A percentile compares a stretch with the other conserved stretches of the same genome.
Conservation (phyloP, 495 filamentous ascomycete species). For the Penicillium argentinense region DNA sequence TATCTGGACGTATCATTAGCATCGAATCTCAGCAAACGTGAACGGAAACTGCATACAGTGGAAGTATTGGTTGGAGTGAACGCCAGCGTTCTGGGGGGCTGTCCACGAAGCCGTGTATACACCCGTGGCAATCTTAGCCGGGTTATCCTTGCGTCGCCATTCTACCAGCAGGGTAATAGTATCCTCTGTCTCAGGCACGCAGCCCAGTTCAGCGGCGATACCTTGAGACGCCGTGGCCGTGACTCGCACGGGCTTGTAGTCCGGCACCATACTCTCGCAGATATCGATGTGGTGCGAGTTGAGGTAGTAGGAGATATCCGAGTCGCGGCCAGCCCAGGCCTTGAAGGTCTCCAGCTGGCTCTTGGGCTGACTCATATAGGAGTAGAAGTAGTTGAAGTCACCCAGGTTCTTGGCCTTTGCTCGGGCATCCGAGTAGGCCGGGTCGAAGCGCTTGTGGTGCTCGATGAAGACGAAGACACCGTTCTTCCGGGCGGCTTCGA, state of each 20-base stretch:
- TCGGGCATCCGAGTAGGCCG: slow-evolving; percentile 81
- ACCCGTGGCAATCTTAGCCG: slow-evolving; percentile 71
- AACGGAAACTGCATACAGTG: slow-evolving; percentile 57
- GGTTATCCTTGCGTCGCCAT: slow-evolving; percentile 73
- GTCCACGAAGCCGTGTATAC: slow-evolving; percentile 96
- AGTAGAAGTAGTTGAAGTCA: slow-evolving; percentile 98
- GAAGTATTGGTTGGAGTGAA: slow-evolving; percentile 95
- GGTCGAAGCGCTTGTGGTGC: slow-evolving; percentile 95
- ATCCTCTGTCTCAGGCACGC: slow-evolving; percentile 79
- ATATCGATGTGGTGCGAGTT: slow-evolving; percentile 94
- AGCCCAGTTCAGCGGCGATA: slow-evolving; percentile 70
- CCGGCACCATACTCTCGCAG: slow-evolving; percentile 83
- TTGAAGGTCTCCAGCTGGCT: slow-evolving; percentile 93
- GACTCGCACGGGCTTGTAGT: slow-evolving; percentile 75
- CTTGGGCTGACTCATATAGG: slow-evolving; percentile 95
- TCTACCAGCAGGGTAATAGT: slow-evolving; percentile 88
- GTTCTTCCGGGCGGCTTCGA: slow-evolving; percentile 68
- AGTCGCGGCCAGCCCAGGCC: slow-evolving; percentile 89
- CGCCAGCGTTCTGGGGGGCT: slow-evolving; percentile 84
- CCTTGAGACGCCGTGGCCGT: slow-evolving; percentile 75
- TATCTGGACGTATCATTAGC: slow-evolving; percentile 44
- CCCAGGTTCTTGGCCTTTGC: slow-evolving; percentile 72
- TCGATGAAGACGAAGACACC: slow-evolving; percentile 91
- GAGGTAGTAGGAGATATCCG: slow-evolving; percentile 91
- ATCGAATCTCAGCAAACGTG: background rate